These are phyloP conservation scores for Aspergillus leporis DNA, from an alignment of 495 filamentous ascomycete species.

Conservation along the genomic window DNA sequence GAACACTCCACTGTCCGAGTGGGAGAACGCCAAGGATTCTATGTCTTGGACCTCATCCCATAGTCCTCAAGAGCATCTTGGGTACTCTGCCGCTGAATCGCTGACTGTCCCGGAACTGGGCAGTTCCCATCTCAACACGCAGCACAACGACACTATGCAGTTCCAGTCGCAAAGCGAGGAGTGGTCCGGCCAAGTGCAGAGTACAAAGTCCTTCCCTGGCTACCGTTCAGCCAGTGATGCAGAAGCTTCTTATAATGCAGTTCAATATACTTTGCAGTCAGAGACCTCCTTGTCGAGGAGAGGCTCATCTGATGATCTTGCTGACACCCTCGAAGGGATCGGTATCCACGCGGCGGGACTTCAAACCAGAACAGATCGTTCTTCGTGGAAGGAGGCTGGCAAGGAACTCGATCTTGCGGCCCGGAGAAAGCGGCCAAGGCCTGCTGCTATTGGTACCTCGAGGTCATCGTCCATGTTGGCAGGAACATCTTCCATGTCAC, in stretches of 20 bases:
- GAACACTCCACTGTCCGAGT: conserved; percentile 33
- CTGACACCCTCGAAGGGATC: conserved; percentile 40
- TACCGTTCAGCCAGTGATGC: conserved; percentile 29
- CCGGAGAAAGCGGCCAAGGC: conserved; percentile 53
- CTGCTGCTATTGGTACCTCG: conserved; percentile 53
- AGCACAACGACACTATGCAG: conserved; percentile 7
- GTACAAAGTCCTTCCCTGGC: conserved; percentile 22
- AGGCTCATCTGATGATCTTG: conserved; percentile 44
- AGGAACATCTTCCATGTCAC: conserved; percentile 44
- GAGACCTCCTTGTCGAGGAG: conserved; percentile 36
- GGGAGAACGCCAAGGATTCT: conserved; percentile 34
- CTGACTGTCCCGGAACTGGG: conserved; percentile 24
- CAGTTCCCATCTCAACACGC: conserved; percentile 10
- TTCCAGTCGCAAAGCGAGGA: conserved; percentile 27
- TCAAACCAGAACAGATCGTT: conserved; percentile 25
- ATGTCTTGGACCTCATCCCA: conserved; percentile 37
- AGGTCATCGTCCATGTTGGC: conserved; percentile 36
- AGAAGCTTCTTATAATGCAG: conserved; percentile 30
- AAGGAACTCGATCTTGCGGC: conserved; percentile 55
- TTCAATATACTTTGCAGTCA: conserved; percentile 41
- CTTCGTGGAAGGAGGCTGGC: conserved; percentile 41
- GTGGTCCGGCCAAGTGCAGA: conserved; percentile 29
- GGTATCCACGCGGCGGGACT: conserved; percentile 38
- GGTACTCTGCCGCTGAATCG: conserved; percentile 25
- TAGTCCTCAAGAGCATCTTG: conserved; percentile 30